phyloP scores from a whole-genome alignment of 108 stramenopile species.

The Fistulifera pelliculosa region DNA sequence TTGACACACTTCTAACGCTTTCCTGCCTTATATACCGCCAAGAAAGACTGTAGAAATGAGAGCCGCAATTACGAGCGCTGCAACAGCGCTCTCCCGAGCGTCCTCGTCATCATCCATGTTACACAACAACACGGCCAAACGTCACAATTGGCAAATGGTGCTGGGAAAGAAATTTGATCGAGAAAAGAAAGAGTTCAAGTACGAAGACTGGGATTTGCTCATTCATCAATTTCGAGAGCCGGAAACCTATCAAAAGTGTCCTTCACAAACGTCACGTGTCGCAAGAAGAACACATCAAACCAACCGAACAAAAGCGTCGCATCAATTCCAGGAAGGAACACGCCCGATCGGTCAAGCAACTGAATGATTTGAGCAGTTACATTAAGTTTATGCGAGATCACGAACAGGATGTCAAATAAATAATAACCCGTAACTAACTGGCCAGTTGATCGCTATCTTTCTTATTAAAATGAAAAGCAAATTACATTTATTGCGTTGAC shows the following conservation, averaged over 20 bases:
- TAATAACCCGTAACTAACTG: too few relatives aligned
- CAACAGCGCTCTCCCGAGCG: too few relatives aligned
- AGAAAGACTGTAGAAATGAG: too few relatives aligned
- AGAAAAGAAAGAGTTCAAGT: not conserved
- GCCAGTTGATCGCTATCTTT: too few relatives aligned
- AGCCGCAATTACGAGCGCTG: too few relatives aligned
- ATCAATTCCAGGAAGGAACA: not conserved
- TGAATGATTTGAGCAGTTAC: slow-evolving; percentile 7
- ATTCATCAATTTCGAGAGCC: not conserved
- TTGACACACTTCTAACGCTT: too few relatives aligned
- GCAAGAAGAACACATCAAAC: slow-evolving; percentile 4
- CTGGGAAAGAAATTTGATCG: not conserved
- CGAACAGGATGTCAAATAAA: too few relatives aligned
- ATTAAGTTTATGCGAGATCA: slow-evolving; percentile 5
- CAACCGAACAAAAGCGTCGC: slow-evolving; percentile 3
- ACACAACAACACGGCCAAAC: not conserved
- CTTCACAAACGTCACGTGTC: not conserved
- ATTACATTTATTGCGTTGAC: too few relatives aligned
- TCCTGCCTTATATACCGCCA: too few relatives aligned
- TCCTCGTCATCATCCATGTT: too few relatives aligned
- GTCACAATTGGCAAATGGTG: slow-evolving; percentile 5
- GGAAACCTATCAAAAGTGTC: not conserved
- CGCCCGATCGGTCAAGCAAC: slow-evolving; percentile 1
- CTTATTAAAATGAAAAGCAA: too few relatives aligned
- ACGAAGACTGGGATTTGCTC: slow-evolving; percentile 4